Percentiles rank a stretch among this genome's conserved stretches.
Conservation (phyloP, 768 basidiomycete species). For the Lactarius psammicola region DNA sequence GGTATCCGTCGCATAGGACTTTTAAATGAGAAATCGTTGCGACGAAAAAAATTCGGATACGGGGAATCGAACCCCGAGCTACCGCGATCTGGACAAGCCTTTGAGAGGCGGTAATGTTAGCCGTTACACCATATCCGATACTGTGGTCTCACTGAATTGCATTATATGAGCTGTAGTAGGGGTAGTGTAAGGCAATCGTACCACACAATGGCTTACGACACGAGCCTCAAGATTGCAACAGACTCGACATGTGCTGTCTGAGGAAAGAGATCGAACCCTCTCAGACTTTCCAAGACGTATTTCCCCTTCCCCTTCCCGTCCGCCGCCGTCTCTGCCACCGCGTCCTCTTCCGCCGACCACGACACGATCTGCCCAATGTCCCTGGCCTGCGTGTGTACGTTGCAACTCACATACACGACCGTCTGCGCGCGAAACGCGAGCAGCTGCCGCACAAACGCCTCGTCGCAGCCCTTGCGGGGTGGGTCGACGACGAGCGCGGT, state of each 20-base stretch:
- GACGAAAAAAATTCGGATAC: constrained; percentile 35
- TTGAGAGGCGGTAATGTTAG: constrained; percentile 41
- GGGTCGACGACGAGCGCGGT: constrained; percentile 86
- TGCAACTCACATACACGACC: constrained; percentile 91
- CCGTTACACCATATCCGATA: constrained; percentile 41
- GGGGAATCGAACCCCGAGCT: constrained; percentile 46
- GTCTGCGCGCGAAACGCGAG: constrained; percentile 62
- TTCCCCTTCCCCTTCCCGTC: constrained; percentile 37
- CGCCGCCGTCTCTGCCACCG: constrained; percentile 22
- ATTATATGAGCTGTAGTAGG: background rate
- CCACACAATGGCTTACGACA: constrained; percentile 12
- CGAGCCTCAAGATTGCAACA: constrained; percentile 54
- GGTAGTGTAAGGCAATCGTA: no score
- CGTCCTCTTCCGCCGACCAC: constrained; percentile 41
- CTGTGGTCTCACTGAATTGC: rapidly evolving
- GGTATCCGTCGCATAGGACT: no score
- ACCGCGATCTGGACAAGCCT: constrained; percentile 31
- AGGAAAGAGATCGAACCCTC: constrained; percentile 94
- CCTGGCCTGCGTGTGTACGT: constrained; percentile 90
- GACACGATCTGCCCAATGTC: constrained; percentile 73
- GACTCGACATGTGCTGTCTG: constrained; percentile 54
- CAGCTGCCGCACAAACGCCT: constrained; percentile 72
- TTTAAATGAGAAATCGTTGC: background rate
- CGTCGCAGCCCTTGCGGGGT: constrained; percentile 92
- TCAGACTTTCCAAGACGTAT: constrained; percentile 79